Percentiles rank a stretch among this genome's conserved stretches.
These are phyloP conservation scores for Lactarius deliciosus DNA, from an alignment of 768 basidiomycete genomes.

Conservation along the genomic window DNA sequence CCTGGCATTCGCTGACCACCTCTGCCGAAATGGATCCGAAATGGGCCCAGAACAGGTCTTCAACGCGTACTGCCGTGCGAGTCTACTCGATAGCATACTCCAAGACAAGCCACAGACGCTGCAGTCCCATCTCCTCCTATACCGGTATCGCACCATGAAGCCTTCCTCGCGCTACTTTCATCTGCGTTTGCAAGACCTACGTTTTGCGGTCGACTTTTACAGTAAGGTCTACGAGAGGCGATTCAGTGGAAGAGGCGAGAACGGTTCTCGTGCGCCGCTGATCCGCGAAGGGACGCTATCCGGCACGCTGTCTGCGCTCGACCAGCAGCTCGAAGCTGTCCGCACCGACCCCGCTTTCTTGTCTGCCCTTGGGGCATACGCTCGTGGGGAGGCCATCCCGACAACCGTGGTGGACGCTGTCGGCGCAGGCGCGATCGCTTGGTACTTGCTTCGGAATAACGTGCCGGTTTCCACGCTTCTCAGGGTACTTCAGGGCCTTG, in stretches of 20 bases:
- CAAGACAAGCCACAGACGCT: constrained; percentile 84
- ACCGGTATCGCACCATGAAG: constrained; percentile 62
- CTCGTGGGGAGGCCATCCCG: constrained; percentile 47
- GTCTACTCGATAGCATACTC: constrained; percentile 82
- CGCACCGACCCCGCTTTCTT: constrained; percentile 44
- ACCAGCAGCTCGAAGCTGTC: constrained; percentile 52
- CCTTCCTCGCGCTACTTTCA: constrained; percentile 61
- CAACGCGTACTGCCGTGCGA: constrained; percentile 71
- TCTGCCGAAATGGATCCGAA: constrained; percentile 62
- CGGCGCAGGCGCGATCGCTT: constrained; percentile 50
- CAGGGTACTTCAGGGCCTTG: constrained; percentile 57
- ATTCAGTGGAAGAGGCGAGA: constrained; percentile 70
- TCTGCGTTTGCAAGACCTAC: constrained; percentile 68
- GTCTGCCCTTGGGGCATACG: constrained; percentile 52
- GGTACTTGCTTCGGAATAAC: constrained; percentile 69
- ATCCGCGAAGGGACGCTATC: constrained; percentile 71
- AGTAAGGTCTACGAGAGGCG: constrained; percentile 68
- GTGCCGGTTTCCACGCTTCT: constrained; percentile 73
- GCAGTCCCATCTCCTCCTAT: constrained; percentile 71
- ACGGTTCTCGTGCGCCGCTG: constrained; percentile 62
- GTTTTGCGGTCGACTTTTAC: constrained; percentile 76
- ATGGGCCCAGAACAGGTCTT: constrained; percentile 61
- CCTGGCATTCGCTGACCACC: constrained; percentile 77
- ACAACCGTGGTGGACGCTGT: constrained; percentile 18
- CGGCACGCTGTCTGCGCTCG: constrained; percentile 62